These are phyloP conservation scores for Crataegus laevigata DNA, from an alignment of 306 rosid species.

Conservation along the genomic window DNA sequence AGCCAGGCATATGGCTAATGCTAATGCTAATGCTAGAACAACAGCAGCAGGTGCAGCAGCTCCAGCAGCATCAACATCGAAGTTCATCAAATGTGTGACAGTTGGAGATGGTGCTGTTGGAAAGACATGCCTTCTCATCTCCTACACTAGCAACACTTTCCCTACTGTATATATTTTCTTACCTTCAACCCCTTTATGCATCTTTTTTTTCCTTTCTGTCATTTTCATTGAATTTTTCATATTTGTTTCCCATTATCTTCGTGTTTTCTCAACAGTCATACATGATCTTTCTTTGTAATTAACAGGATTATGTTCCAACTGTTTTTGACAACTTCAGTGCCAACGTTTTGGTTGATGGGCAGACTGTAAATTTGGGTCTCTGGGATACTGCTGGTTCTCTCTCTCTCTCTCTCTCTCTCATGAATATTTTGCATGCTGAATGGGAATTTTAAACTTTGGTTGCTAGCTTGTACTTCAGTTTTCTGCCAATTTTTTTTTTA, in stretches of 20 bases:
- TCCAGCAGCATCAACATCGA: conserved; percentile 6
- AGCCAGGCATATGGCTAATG: neutral
- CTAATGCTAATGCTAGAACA: neutral
- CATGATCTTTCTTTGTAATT: neutral
- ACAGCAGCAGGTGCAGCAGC: neutral
- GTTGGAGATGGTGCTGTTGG: conserved; percentile 20
- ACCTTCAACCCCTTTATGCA: neutral
- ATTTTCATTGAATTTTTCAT: neutral
- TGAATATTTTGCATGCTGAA: neutral
- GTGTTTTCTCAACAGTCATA: neutral
- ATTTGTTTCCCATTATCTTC: neutral
- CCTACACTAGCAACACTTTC: conserved; percentile 16
- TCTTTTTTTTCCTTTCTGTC: neutral
- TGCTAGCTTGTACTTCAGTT: neutral
- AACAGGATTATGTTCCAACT: conserved; percentile 57
- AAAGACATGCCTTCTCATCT: conserved; percentile 20
- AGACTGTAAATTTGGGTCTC: conserved; percentile 46
- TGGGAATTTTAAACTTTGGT: neutral
- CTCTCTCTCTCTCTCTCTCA: conserved; percentile 1
- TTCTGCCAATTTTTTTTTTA: neutral
- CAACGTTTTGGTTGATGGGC: conserved; percentile 40
- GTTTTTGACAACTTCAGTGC: conserved; percentile 57
- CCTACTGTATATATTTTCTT: conserved; percentile 2
- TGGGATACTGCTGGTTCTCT: conserved; percentile 59
- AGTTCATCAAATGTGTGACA: conserved; percentile 18